phyloP scores from a whole-genome alignment of 225 moss, liverwort and hornwort species.

The Climacium dendroides region DNA sequence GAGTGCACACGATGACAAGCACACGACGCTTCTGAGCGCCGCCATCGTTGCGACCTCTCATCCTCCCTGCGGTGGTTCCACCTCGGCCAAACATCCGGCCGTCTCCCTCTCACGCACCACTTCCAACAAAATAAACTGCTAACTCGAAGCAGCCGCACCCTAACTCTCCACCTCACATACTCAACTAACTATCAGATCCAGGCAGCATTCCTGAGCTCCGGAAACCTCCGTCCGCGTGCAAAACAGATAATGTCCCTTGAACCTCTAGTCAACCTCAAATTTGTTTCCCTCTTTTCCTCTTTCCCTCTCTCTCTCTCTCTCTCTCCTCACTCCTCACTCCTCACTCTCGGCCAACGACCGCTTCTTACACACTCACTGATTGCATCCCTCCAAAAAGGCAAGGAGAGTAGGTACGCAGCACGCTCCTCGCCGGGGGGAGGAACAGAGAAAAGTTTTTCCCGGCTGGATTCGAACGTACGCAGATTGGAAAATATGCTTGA shows the following conservation, averaged over 20 bases:
- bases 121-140: neutral
- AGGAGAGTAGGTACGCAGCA: neutral
- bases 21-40: constrained; percentile 72
- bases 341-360: neutral
- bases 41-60: constrained; percentile 75
- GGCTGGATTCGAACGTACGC: neutral
- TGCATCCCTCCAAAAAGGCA: neutral
- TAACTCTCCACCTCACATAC: constrained; percentile 17
- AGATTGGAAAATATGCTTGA: neutral
- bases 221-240: neutral
- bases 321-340: neutral
- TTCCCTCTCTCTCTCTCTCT: neutral
- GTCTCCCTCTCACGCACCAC: neutral
- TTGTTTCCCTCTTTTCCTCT: neutral
- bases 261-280: neutral
- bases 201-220: neutral
- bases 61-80: constrained; percentile 25
- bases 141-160: constrained; percentile 3
- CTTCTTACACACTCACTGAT: constrained; percentile 13
- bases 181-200: neutral
- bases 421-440: neutral
- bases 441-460: neutral
- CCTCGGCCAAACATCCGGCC: constrained; percentile 59
- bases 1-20: constrained; percentile 50
- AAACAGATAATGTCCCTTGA: neutral